A percentile compares a stretch with the other conserved stretches of the same genome.
These are phyloP conservation scores for Drosera spatulata DNA, from an alignment of 179 eudicot genomes.

Conservation along the genomic window DNA sequence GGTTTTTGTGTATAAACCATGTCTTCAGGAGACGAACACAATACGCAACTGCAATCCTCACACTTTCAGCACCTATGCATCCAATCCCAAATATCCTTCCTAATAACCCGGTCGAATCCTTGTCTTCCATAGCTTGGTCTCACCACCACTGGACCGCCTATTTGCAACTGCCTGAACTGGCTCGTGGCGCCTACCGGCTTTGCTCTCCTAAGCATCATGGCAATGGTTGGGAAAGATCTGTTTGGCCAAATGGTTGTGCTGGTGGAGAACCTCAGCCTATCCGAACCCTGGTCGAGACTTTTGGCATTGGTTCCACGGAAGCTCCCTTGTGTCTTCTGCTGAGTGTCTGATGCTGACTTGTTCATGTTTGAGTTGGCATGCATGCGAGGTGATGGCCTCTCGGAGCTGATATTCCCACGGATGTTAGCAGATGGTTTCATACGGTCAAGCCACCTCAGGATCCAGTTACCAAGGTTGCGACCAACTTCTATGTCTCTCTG, in stretches of 20 bases:
- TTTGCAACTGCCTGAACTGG: constrained; percentile 37
- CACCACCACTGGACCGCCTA: constrained; percentile 13
- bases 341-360: constrained; percentile 18
- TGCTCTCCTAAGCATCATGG: constrained; percentile 41
- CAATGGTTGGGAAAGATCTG: constrained; percentile 40
- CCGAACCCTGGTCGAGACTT: constrained; percentile 25
- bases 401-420: constrained; percentile 20
- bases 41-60: too few species aligned
- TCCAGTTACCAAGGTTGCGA: constrained; percentile 63
- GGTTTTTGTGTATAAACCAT: too few species aligned
- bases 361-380: constrained; percentile 14
- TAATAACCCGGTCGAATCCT: constrained; percentile 28
- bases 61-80: constrained; percentile 26
- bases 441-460: constrained; percentile 60
- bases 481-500: constrained; percentile 69
- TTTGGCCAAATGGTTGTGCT: constrained; percentile 38
- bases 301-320: constrained; percentile 15
- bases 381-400: constrained; percentile 17
- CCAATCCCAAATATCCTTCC: constrained; percentile 56
- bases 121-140: constrained; percentile 18
- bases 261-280: constrained; percentile 46
- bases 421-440: constrained; percentile 81
- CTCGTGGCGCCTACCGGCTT: constrained; percentile 31
- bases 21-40: too few species aligned
- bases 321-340: constrained; percentile 21